phyloP scores from a whole-genome alignment of 169 alveolate genomes.

The Plasmodium coatneyi region DNA sequence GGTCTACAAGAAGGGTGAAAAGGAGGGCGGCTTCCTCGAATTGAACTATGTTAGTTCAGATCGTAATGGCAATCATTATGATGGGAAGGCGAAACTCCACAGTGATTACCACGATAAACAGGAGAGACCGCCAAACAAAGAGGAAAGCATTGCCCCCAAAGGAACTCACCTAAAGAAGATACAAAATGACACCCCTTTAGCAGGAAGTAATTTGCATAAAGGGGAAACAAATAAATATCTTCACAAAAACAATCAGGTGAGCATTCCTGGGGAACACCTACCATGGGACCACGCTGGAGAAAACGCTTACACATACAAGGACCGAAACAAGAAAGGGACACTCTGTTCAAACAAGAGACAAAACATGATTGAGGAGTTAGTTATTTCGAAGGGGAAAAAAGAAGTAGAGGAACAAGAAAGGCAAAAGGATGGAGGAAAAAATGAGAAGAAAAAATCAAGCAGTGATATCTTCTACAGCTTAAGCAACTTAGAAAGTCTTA shows the following conservation, averaged over 20 bases:
- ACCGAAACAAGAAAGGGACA: neutral
- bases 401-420: neutral
- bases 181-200: neutral
- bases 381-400: neutral
- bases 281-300: neutral
- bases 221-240: neutral
- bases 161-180: conserved; percentile 17
- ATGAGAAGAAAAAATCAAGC: neutral
- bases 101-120: neutral
- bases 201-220: neutral
- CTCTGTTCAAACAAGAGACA: neutral
- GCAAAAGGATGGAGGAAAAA: neutral
- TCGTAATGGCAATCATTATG: neutral
- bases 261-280: neutral
- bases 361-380: neutral
- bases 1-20: neutral
- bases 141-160: neutral
- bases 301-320: neutral
- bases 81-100: neutral
- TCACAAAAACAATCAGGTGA: neutral
- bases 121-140: neutral
- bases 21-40: neutral
- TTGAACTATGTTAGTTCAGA: neutral
- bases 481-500: neutral
- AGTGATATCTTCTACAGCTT: conserved; percentile 6